A percentile compares a stretch with the other conserved stretches of the same genome.
Evolutionary conservation across 495 filamentous ascomycete genomes (phyloP).

Genomic region (Cercophora sp.): DNA sequence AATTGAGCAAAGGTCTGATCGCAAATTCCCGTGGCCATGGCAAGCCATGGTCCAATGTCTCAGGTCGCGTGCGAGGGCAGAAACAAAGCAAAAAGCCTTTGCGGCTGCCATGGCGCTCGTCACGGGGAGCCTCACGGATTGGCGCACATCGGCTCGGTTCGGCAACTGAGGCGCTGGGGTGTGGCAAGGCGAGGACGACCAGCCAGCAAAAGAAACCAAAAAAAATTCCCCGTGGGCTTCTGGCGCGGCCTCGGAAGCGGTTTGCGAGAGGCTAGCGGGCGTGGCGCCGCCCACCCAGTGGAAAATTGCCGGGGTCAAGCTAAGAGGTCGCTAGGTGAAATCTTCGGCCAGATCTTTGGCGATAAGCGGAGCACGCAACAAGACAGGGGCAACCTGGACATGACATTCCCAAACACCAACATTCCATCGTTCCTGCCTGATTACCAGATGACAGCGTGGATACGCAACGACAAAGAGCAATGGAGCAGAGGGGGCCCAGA

Average conservation of each 20-base stretch:
- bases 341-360: slow-evolving; percentile 6
- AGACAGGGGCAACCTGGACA: neutral
- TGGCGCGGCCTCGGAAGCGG: neutral
- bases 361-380: slow-evolving; percentile 6
- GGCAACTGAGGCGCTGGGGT: neutral
- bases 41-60: neutral
- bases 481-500: too few species aligned
- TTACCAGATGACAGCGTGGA: too few species aligned
- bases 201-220: neutral
- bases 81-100: neutral
- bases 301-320: neutral
- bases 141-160: slow-evolving; percentile 3
- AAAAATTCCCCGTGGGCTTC: neutral
- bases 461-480: too few species aligned
- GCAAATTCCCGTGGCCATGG: neutral
- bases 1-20: neutral
- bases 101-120: neutral
- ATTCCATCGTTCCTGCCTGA: too few species aligned
- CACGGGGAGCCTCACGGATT: slow-evolving; percentile 3
- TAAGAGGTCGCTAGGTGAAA: slow-evolving; percentile 10
- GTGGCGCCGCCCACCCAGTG: slow-evolving; percentile 1
- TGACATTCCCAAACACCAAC: neutral
- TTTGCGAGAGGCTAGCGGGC: neutral
- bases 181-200: neutral
- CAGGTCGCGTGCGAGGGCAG: neutral